These are phyloP conservation scores for Aspergillus hortae DNA, from an alignment of 2,329 filamentous ascomycete genomes.

Conservation along the genomic window DNA sequence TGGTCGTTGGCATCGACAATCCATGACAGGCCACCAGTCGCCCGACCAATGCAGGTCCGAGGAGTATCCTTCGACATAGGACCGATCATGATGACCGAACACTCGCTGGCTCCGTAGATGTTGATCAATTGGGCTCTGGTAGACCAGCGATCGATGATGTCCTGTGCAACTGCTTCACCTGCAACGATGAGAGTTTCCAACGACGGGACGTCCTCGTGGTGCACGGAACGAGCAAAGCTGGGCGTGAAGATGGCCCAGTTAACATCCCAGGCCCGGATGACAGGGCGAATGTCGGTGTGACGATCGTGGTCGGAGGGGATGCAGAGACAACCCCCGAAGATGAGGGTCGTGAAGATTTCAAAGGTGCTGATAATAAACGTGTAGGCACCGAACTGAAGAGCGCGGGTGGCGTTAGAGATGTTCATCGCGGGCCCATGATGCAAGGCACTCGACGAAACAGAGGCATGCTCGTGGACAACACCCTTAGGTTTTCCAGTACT, in stretches of 20 bases:
- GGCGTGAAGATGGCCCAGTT: slow-evolving; percentile 9
- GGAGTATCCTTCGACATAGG: slow-evolving; percentile 8
- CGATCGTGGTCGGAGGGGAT: slow-evolving; percentile 46
- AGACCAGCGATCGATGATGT: slow-evolving; percentile 21
- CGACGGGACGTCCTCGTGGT: slow-evolving; percentile 33
- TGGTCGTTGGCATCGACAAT: slow-evolving; percentile 27
- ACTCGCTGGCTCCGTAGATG: slow-evolving; percentile 33
- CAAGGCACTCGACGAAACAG: slow-evolving; percentile 50
- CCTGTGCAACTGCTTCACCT: slow-evolving; percentile 22
- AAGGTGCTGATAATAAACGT: slow-evolving; percentile 34
- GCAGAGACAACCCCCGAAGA: slow-evolving; percentile 30
- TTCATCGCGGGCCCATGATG: slow-evolving; percentile 44
- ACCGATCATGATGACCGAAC: slow-evolving; percentile 17
- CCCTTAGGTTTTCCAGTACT: slow-evolving; percentile 42
- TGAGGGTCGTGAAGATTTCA: slow-evolving; percentile 18
- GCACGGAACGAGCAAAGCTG: slow-evolving; percentile 22
- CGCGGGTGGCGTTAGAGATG: slow-evolving; percentile 45
- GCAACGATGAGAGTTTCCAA: slow-evolving; percentile 34
- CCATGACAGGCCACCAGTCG: slow-evolving; percentile 20
- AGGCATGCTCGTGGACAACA: slow-evolving; percentile 55
- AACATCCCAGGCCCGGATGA: slow-evolving; percentile 26
- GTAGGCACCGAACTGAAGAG: slow-evolving; percentile 30
- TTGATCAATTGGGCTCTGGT: slow-evolving; percentile 33
- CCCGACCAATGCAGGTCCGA: slow-evolving; percentile 17
- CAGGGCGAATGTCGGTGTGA: slow-evolving; percentile 42